Conservation (phyloP, 1,284 basidiomycete genomes). For the Fomitopsis schrenkii region DNA sequence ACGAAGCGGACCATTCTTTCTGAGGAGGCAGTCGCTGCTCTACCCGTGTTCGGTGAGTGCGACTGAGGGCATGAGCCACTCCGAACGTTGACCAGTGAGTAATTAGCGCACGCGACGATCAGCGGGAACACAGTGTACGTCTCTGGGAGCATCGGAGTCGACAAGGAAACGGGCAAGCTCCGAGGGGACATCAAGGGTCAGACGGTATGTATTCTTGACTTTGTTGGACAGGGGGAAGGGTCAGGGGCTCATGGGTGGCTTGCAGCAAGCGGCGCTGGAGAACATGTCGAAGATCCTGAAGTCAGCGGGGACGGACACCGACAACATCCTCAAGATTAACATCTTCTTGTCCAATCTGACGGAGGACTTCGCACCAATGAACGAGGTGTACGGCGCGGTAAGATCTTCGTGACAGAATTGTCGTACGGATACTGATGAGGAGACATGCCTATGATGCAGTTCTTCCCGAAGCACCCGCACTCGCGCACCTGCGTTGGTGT, state of each 20-base stretch:
- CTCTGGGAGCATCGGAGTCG: slow-evolving; percentile 57
- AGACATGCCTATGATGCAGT: slow-evolving; percentile 30
- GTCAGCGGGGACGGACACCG: slow-evolving; percentile 54
- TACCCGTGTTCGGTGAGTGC: slow-evolving; percentile 47
- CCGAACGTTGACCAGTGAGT: neutral
- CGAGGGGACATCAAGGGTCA: slow-evolving; percentile 50
- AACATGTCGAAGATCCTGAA: slow-evolving; percentile 57
- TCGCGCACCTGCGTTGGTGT: slow-evolving; percentile 68
- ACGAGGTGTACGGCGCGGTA: slow-evolving; percentile 49
- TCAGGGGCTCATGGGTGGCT: neutral
- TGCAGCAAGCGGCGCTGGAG: slow-evolving; percentile 49
- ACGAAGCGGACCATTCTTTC: slow-evolving; percentile 29
- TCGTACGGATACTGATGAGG: neutral
- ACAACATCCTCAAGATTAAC: slow-evolving; percentile 59
- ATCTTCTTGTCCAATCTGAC: slow-evolving; percentile 52
- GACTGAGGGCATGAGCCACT: neutral
- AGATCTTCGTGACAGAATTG: slow-evolving; percentile 1
- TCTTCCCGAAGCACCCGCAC: slow-evolving; percentile 43
- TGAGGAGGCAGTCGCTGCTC: slow-evolving; percentile 39
- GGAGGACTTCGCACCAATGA: slow-evolving; percentile 50
- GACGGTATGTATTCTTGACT: slow-evolving; percentile 34
- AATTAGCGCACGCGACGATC: slow-evolving; percentile 43
- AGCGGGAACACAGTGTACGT: slow-evolving; percentile 51
- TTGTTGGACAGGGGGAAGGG: neutral
- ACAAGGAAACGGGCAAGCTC: slow-evolving; percentile 39